These are phyloP conservation scores for Colletotrichum camelliae DNA, from an alignment of 2,329 filamentous ascomycete genomes.

Conservation along the genomic window DNA sequence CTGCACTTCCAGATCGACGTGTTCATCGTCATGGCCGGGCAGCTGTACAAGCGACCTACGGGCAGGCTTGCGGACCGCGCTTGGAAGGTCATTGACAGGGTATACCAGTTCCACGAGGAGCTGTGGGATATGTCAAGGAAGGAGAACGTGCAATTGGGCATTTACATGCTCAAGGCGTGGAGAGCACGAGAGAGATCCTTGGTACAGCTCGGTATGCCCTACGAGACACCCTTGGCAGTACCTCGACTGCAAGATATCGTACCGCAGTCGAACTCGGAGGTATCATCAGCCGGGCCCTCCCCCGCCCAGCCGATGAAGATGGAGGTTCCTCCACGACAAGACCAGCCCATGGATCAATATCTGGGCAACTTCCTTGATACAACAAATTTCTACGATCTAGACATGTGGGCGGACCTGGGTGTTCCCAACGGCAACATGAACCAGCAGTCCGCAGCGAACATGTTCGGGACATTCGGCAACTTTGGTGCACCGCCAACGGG, in stretches of 20 bases:
- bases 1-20: slow-evolving; percentile 62
- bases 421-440: slow-evolving; percentile 11
- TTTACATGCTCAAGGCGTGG: slow-evolving; percentile 59
- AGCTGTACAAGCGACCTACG: slow-evolving; percentile 51
- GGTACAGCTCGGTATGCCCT: slow-evolving; percentile 36
- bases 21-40: slow-evolving; percentile 59
- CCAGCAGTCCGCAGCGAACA: slow-evolving; percentile 13
- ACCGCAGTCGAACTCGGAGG: slow-evolving; percentile 41
- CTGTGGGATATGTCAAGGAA: slow-evolving; percentile 55
- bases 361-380: slow-evolving; percentile 50
- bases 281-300: slow-evolving; percentile 30
- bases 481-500: slow-evolving; percentile 18
- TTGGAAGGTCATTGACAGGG: slow-evolving; percentile 52
- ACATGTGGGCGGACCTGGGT: slow-evolving; percentile 42
- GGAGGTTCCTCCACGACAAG: slow-evolving; percentile 22
- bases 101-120: slow-evolving; percentile 56
- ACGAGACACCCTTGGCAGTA: slow-evolving; percentile 52
- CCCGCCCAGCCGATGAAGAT: slow-evolving; percentile 30
- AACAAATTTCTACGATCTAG: slow-evolving; percentile 47
- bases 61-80: slow-evolving; percentile 59
- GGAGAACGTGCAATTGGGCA: slow-evolving; percentile 47
- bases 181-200: slow-evolving; percentile 51
- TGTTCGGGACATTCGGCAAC: slow-evolving; percentile 21
- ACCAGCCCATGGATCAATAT: slow-evolving; percentile 46
- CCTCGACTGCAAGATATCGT: slow-evolving; percentile 47